Evolutionary conservation across 1,139 yeast species (phyloP), one percentile per base, ranked within the genome.

Genomic region (Lodderomyces orthopsilosis): DNA sequence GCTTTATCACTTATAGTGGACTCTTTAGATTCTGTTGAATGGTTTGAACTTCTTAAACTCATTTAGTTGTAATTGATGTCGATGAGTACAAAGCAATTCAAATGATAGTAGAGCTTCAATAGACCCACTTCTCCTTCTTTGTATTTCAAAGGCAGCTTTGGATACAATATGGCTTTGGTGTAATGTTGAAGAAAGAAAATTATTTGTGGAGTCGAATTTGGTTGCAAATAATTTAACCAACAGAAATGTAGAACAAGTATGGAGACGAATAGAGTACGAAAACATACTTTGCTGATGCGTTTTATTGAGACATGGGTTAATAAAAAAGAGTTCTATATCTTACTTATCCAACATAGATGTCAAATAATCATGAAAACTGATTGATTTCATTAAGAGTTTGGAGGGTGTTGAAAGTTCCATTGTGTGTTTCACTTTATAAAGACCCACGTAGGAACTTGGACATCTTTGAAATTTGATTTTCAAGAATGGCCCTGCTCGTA

Each of bases 1-100:
- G 33, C 39, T 22, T 32, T 40, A 17, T 37, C 40, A 35, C 43
- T 42, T 7, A 36, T 28, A n/a, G 37, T 18, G 30, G 47, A 40
- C 14, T 47, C 49, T 32, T 43, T 43, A 33, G 48, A 44, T 26
- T 37, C 24, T 26, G 46, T 45, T 34, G 22, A 14, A 10, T 5
- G 22, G 27, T 13, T 23, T 35, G 18, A n/a, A 8, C 3, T 22
- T 22, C 13, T 13, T 3, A 22, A 24, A 22, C 27, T 35, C 37
- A 35, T 35, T 35, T 35, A 24, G 34, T 15, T n/a, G 32, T 6
- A 5, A 13, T 28, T 28, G 32, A 6, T 28, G 5, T 28, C 18
- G 32, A 4, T 28, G 32, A 28, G n/a, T 28, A 28, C 17, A 6
- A 28, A 17, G 19, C 19, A 15, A 30, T 15, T 8, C 34, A 30